Evolutionary conservation across 345 rosid genomes (phyloP).

Genomic region (Luvunga scandens): DNA sequence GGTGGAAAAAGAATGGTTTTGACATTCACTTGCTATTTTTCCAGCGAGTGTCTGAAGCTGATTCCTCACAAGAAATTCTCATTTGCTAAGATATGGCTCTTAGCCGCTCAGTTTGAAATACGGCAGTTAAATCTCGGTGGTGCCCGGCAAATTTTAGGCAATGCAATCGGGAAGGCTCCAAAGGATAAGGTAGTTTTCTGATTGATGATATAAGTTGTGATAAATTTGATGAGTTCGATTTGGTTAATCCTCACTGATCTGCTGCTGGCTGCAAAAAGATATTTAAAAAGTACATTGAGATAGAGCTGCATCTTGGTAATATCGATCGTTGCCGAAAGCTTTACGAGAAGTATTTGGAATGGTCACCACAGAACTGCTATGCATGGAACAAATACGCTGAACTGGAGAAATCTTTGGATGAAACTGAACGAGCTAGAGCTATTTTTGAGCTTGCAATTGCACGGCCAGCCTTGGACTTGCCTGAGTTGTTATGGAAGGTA

Average conservation of each 20-base stretch:
- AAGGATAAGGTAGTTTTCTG: conserved; percentile 65
- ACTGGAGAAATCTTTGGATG: conserved; percentile 66
- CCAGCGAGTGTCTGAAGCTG: conserved; percentile 76
- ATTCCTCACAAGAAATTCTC: conserved; percentile 84
- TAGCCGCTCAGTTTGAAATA: conserved; percentile 92
- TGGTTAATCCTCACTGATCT: conserved; percentile 11
- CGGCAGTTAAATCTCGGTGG: conserved; percentile 74
- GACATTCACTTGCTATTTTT: conserved; percentile 22
- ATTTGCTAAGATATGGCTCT: conserved; percentile 85
- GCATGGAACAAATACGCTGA: conserved; percentile 94
- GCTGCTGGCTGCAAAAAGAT: conserved; percentile 38
- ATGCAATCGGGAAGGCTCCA: conserved; percentile 86
- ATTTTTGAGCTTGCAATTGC: conserved; percentile 80
- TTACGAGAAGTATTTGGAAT: conserved; percentile 80
- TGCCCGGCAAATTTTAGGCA: conserved; percentile 75
- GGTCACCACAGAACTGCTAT: conserved; percentile 92
- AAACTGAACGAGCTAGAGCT: conserved; percentile 71
- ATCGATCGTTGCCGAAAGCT: conserved; percentile 74
- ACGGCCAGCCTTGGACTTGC: conserved; percentile 84
- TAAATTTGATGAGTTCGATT: neutral
- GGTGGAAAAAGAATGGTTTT: neutral
- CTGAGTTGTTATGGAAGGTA: conserved; percentile 93
- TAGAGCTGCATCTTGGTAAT: conserved; percentile 83
- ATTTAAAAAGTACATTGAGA: conserved; percentile 85
- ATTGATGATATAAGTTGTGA: neutral